phyloP scores from a whole-genome alignment of 768 basidiomycete genomes.

The Boletus reticuloceps region DNA sequence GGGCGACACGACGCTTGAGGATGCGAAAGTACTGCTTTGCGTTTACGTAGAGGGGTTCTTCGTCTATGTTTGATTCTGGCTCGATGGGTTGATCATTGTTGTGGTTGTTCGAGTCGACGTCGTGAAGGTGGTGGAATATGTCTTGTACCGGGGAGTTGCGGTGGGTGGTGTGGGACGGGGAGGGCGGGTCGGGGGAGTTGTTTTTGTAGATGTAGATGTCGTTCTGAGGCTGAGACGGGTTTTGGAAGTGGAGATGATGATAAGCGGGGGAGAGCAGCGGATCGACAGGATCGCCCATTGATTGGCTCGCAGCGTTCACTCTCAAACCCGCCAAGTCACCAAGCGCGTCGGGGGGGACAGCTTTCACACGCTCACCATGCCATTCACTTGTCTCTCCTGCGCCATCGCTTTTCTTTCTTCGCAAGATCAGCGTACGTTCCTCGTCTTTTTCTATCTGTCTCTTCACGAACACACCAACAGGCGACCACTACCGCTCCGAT shows the following conservation, averaged over 20 bases:
- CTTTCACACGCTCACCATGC: slow-evolving; percentile 4
- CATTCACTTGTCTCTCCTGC: slow-evolving; percentile 85
- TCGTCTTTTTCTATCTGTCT: not conserved
- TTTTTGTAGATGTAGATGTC: slow-evolving; percentile 32
- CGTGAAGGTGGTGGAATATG: slow-evolving; percentile 32
- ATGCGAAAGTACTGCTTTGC: slow-evolving; percentile 99
- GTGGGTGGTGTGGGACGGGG: slow-evolving; percentile 18
- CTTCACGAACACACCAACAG: slow-evolving; percentile 39
- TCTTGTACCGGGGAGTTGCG: slow-evolving; percentile 29
- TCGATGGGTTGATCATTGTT: slow-evolving; percentile 30
- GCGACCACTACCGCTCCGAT: slow-evolving; percentile 88
- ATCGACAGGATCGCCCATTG: slow-evolving; percentile 57
- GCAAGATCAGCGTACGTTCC: slow-evolving; percentile 72
- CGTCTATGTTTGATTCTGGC: slow-evolving; percentile 58
- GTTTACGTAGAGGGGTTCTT: slow-evolving; percentile 98
- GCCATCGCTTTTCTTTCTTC: slow-evolving; percentile 81
- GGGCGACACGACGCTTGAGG: slow-evolving; percentile 88
- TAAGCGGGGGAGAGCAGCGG: slow-evolving; percentile 59
- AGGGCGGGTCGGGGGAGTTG: slow-evolving; percentile 31
- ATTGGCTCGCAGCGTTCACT: slow-evolving; percentile 43
- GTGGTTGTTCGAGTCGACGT: slow-evolving; percentile 7
- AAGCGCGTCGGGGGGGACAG: not conserved
- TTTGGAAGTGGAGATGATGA: slow-evolving; percentile 41
- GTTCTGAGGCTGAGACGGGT: slow-evolving; percentile 19
- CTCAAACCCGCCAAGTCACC: slow-evolving; percentile 13